Evolutionary conservation across 2,329 filamentous ascomycete genomes (phyloP).

Genomic region (Grosmannia clavigera): DNA sequence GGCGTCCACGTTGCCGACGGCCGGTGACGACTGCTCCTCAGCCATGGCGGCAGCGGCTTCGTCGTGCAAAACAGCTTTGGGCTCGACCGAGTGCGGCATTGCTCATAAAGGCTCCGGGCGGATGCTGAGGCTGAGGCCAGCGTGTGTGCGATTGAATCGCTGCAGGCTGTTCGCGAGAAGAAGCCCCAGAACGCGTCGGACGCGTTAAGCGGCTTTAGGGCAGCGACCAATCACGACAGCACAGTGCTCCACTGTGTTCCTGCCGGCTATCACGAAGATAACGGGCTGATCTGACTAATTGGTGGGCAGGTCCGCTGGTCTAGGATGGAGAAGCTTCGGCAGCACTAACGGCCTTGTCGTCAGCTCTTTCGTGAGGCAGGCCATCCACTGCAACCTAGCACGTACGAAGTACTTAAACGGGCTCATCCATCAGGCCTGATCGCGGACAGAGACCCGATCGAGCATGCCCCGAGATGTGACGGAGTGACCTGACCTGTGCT

Average conservation of each 20-base stretch:
- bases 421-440: neutral
- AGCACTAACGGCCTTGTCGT: neutral
- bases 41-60: constrained; percentile 14
- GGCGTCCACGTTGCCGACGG: neutral
- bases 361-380: neutral
- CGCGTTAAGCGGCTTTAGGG: constrained; percentile 11
- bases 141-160: neutral
- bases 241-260: neutral
- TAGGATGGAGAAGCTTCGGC: neutral
- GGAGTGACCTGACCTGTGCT: neutral
- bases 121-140: too few relatives aligned
- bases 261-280: neutral
- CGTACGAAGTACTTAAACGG: neutral
- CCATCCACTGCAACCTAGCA: neutral
- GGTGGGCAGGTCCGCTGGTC: neutral
- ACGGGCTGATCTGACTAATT: neutral
- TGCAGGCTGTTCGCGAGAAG: neutral
- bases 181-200: constrained; percentile 9
- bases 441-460: neutral
- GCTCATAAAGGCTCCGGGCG: neutral
- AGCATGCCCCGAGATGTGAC: neutral
- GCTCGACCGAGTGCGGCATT: constrained; percentile 33
- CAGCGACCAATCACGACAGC: neutral
- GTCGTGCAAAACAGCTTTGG: constrained; percentile 16
- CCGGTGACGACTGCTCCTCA: constrained; percentile 10